Base-by-base conservation (phyloP, 2,329 filamentous ascomycete genomes). In the Penicillium sp. region DNA sequence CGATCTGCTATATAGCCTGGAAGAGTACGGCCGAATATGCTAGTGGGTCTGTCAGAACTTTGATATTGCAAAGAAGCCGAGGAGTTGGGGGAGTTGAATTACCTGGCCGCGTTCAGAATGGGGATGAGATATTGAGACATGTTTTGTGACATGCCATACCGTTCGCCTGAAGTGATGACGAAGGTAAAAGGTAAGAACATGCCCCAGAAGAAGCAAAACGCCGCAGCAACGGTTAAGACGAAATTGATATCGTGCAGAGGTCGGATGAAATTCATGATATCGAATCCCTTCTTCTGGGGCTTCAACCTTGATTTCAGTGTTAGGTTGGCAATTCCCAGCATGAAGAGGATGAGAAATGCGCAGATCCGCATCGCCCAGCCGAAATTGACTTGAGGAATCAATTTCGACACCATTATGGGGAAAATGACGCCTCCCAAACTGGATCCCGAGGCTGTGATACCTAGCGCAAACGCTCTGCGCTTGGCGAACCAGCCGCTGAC, bases 111-210 rank as follows among this genome's bases (percentile, higher is more conserved):
- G 56, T 84, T 84, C 15, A 85, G 64, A 26, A 85, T 79, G 0
- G 81, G 67, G 30, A 84, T 66, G 7, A 84, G 70, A 59, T 84
- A 84, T 13, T 70, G 67, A 2, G 79, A 75, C 2, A 85, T 67
- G n/a, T 68, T 59, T 1, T 56, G 18, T 1, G 73, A 75, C 76
- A 84, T 83, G 47, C 81, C 81, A 50, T 78, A 71, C 4, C 65
- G 58, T 42, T 74, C 63, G 0, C 79, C 81, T 54, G 80, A 66
- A 1, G 76, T 66, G 33, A 77, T 73, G 40, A 81, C 66, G 53
- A 77, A 84, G 52, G 76, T 79, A 56, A 80, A 78, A 2, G 82
- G 81, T 21, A 84, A 61, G 64, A 88, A 83, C 60, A 88, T 85
- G 71, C 81, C 81, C 54, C 76, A 72, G 73, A 82, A 80, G 76